Conservation (phyloP, 495 filamentous ascomycete species). For the Pyrenula massariospora region DNA sequence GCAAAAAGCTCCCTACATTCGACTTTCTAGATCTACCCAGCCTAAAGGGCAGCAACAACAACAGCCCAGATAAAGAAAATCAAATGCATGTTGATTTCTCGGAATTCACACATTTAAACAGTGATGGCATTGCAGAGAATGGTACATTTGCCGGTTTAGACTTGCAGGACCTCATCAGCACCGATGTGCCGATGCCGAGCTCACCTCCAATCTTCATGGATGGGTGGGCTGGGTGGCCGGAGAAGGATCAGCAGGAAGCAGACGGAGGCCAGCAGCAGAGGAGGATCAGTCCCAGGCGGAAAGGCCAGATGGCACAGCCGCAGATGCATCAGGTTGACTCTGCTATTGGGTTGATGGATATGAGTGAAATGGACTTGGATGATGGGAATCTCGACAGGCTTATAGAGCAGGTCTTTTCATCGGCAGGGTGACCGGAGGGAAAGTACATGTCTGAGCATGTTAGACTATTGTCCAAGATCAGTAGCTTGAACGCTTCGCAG, state of each 20-base stretch:
- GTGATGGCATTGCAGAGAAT: constrained; percentile 3
- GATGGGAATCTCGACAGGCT: not conserved
- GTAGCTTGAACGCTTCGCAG: too few relatives aligned
- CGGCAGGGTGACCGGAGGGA: not conserved
- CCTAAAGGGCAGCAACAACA: constrained; percentile 7
- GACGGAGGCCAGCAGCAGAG: not conserved
- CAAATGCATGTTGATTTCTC: constrained; percentile 13
- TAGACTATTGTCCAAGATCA: too few relatives aligned
- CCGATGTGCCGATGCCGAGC: constrained; percentile 39
- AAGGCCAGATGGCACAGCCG: not conserved
- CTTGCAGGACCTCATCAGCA: constrained; percentile 31
- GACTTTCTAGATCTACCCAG: not conserved
- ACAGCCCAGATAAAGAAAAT: constrained; percentile 19
- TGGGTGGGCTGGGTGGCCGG: not conserved
- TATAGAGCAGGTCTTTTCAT: not conserved
- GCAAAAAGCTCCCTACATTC: not conserved
- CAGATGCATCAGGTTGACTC: not conserved
- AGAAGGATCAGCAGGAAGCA: not conserved
- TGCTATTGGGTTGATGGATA: constrained; percentile 11
- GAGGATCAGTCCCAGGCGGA: not conserved
- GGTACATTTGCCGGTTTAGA: not conserved
- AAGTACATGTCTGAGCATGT: too few relatives aligned
- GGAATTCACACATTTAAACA: constrained; percentile 17
- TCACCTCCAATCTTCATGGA: constrained; percentile 32
- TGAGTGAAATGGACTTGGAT: constrained; percentile 3